A percentile compares a stretch with the other conserved stretches of the same genome.
Conservation (phyloP, 805 yeast species). For the Myxozyma kluyveri region DNA sequence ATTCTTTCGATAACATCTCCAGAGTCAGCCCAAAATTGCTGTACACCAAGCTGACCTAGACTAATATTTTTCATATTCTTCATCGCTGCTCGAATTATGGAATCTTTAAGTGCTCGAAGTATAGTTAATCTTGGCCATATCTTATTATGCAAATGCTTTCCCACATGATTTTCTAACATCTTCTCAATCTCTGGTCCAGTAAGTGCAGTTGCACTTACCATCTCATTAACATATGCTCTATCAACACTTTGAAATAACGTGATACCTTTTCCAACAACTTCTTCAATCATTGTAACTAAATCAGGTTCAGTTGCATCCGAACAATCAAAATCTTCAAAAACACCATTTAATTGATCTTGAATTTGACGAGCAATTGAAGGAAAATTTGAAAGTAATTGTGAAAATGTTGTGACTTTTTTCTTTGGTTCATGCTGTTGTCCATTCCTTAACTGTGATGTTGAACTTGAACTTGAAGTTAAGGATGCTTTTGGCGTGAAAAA, state of each 20-base stretch:
- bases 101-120: slow-evolving; percentile 35
- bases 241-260: slow-evolving; percentile 40
- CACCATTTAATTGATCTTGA: slow-evolving; percentile 42
- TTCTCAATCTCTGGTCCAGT: slow-evolving; percentile 43
- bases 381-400: slow-evolving; percentile 42
- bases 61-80: slow-evolving; percentile 39
- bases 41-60: slow-evolving; percentile 46
- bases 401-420: slow-evolving; percentile 36
- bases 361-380: slow-evolving; percentile 43
- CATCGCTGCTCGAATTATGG: slow-evolving; percentile 29
- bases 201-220: slow-evolving; percentile 34
- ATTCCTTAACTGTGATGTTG: slow-evolving; percentile 35
- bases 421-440: slow-evolving; percentile 2
- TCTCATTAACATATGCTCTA: slow-evolving; percentile 27
- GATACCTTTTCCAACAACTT: slow-evolving; percentile 38
- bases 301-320: slow-evolving; percentile 36
- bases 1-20: slow-evolving; percentile 43
- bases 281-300: slow-evolving; percentile 36
- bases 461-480: neutral
- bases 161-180: slow-evolving; percentile 68
- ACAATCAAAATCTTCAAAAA: slow-evolving; percentile 44
- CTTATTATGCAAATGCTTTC: slow-evolving; percentile 61
- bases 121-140: slow-evolving; percentile 54
- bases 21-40: slow-evolving; percentile 33
- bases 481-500: neutral